Conservation (phyloP, 2,329 filamentous ascomycete species). For the Cryphonectria nitschkei region DNA sequence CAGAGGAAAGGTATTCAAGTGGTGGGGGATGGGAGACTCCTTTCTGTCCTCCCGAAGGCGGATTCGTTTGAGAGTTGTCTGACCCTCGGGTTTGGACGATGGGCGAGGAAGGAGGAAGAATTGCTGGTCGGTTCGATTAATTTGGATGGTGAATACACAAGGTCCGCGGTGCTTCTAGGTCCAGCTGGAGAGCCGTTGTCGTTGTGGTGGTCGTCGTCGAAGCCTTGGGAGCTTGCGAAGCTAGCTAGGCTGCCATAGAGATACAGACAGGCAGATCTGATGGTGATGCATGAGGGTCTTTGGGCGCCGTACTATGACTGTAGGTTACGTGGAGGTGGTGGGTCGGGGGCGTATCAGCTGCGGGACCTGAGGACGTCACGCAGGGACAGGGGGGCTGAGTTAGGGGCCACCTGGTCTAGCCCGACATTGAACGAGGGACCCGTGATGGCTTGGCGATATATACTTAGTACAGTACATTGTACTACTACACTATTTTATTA, state of each 20-base stretch:
- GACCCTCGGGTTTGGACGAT: not conserved
- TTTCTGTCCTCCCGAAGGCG: constrained; percentile 7
- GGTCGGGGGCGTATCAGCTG: constrained; percentile 23
- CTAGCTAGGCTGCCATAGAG: constrained; percentile 18
- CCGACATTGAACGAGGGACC: not conserved
- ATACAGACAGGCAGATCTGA: not conserved
- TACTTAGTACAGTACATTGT: not conserved
- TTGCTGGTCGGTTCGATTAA: not conserved
- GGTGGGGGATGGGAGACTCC: not conserved
- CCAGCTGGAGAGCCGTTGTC: constrained; percentile 3
- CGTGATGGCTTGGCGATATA: not conserved
- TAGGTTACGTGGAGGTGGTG: constrained; percentile 27
- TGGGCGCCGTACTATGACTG: constrained; percentile 4
- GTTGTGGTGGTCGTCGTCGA: not conserved
- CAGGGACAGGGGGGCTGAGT: constrained; percentile 11
- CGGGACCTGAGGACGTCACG: constrained; percentile 25
- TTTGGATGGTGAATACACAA: not conserved
- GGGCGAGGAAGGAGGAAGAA: not conserved
- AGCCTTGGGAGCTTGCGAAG: constrained; percentile 15
- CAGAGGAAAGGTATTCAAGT: not conserved
- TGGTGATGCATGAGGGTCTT: not conserved
- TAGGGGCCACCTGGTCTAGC: not conserved
- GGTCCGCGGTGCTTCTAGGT: not conserved
- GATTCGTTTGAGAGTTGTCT: constrained; percentile 1
- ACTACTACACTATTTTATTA: not conserved